Conservation (phyloP, 1,139 yeast genomes). For the Sugiyamaella xylanicola region DNA sequence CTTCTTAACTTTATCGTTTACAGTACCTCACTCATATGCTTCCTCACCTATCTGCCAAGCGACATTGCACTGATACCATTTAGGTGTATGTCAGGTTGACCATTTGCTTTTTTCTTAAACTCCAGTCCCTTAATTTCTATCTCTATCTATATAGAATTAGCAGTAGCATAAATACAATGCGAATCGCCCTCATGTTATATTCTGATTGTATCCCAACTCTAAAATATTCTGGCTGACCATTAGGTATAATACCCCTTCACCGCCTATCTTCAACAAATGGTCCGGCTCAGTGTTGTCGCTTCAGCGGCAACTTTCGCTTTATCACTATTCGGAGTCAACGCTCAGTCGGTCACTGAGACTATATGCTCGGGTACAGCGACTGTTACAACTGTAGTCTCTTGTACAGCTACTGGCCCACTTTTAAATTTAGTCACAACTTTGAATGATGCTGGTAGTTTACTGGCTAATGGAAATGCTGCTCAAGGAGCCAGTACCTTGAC, state of each 20-base stretch:
- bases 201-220: background rate
- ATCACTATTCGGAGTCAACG: conserved; percentile 7
- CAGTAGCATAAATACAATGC: conserved; percentile 5
- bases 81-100: background rate
- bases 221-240: background rate
- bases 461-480: background rate
- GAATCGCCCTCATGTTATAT: background rate
- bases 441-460: conserved; percentile 4
- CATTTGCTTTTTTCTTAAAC: conserved; percentile 1
- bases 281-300: conserved; percentile 14
- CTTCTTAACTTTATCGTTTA: too few species aligned
- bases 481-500: conserved; percentile 1
- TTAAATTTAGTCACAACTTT: background rate
- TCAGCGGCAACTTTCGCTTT: conserved; percentile 9
- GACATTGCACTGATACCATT: background rate
- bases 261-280: conserved; percentile 10
- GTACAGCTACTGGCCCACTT: conserved; percentile 9
- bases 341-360: conserved; percentile 10
- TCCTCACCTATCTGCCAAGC: background rate
- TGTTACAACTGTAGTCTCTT: background rate
- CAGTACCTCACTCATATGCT: background rate
- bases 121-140: conserved; percentile 3
- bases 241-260: conserved; percentile 16
- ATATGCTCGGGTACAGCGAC: conserved; percentile 10
- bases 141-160: background rate